These are phyloP conservation scores for Pneumocystis canis DNA, from an alignment of 1,139 yeast species.

Conservation along the genomic window DNA sequence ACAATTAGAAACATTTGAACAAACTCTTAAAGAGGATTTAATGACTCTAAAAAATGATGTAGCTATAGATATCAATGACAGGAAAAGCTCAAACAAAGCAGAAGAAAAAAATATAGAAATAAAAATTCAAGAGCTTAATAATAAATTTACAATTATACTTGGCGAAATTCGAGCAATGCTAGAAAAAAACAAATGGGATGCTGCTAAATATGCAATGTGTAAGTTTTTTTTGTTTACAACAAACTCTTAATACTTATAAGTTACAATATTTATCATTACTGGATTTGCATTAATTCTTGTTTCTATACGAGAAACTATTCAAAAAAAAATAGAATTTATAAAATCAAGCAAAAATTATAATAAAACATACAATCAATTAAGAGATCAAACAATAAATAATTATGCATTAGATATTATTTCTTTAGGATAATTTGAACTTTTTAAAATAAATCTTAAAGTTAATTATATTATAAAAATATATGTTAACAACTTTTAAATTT, in stretches of 20 bases:
- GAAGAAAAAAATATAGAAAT: slow-evolving; percentile 57
- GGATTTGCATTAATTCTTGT: not conserved
- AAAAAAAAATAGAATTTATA: not conserved
- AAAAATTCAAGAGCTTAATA: slow-evolving; percentile 68
- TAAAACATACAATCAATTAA: not conserved
- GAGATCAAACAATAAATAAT: not conserved
- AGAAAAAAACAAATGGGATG: slow-evolving; percentile 10
- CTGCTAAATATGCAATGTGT: not conserved
- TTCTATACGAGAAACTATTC: not conserved
- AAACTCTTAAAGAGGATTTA: slow-evolving; percentile 60
- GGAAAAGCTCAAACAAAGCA: slow-evolving; percentile 69
- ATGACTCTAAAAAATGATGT: slow-evolving; percentile 57
- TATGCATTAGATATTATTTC: not conserved
- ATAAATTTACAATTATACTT: slow-evolving; percentile 52
- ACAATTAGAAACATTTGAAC: slow-evolving; percentile 54
- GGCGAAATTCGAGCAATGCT: slow-evolving; percentile 9
- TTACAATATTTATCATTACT: not conserved
- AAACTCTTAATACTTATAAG: not conserved
- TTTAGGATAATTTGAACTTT: not conserved
- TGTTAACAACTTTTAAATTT: not conserved
- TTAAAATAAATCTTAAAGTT: not conserved
- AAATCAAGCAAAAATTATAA: not conserved
- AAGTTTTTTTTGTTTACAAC: not conserved
- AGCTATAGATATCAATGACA: slow-evolving; percentile 73
- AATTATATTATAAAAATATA: not conserved